Conservation (phyloP, 441 rosid genomes). For the Adansonia gregorii region DNA sequence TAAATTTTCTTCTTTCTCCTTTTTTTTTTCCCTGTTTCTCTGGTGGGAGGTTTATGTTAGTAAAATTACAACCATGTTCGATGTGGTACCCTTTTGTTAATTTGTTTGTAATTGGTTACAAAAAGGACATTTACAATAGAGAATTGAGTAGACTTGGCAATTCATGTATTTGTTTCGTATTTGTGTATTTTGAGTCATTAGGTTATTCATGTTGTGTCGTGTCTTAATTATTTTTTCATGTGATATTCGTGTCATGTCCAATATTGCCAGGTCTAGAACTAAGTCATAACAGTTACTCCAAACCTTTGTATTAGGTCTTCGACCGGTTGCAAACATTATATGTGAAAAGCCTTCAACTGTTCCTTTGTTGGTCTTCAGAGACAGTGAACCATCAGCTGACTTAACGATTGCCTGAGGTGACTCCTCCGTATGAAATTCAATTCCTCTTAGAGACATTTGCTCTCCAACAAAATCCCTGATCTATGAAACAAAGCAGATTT, state of each 20-base stretch:
- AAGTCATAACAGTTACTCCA: constrained; percentile 13
- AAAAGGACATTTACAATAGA: not conserved
- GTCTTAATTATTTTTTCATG: too few relatives aligned
- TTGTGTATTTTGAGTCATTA: too few relatives aligned
- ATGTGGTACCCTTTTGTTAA: not conserved
- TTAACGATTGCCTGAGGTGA: constrained; percentile 79
- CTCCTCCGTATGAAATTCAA: constrained; percentile 86
- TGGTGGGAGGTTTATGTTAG: not conserved
- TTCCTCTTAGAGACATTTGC: constrained; percentile 90
- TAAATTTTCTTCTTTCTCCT: constrained; percentile 9
- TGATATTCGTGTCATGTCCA: too few relatives aligned
- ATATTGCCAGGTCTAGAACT: too few relatives aligned
- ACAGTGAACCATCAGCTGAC: constrained; percentile 68
- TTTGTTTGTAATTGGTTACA: not conserved
- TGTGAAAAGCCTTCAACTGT: constrained; percentile 87
- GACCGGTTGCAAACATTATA: constrained; percentile 95
- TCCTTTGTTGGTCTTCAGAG: constrained; percentile 85
- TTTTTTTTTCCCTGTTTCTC: not conserved
- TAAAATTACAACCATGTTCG: constrained; percentile 2
- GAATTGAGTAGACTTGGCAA: not conserved
- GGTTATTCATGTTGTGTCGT: too few relatives aligned
- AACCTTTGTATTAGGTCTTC: constrained; percentile 89
- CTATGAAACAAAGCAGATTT: constrained; percentile 40
- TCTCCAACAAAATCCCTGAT: constrained; percentile 85
- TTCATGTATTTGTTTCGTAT: too few relatives aligned